These are phyloP conservation scores for Chernovozyma sophiae-reginae DNA, from an alignment of 1,139 yeast species.

Conservation along the genomic window DNA sequence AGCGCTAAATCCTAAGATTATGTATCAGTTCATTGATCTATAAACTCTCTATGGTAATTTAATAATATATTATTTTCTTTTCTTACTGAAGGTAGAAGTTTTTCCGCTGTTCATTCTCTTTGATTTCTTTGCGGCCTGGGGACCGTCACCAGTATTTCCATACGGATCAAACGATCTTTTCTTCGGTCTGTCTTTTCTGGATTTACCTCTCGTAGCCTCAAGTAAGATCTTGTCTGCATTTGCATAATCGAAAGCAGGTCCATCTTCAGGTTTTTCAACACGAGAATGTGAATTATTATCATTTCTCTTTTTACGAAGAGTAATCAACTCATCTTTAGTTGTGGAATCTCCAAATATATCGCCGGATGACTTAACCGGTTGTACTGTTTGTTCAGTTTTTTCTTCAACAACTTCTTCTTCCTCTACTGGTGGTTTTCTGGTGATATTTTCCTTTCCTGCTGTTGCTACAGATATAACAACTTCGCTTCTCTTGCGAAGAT, in stretches of 20 bases:
- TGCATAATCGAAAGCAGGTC: conserved; percentile 41
- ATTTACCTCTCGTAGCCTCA: conserved; percentile 18
- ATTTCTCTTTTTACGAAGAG: conserved; percentile 39
- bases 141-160: conserved; percentile 42
- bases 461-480: background rate
- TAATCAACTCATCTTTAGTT: conserved; percentile 47
- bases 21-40: too few relatives aligned
- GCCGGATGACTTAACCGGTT: background rate
- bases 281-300: conserved; percentile 11
- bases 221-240: conserved; percentile 46
- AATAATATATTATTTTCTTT: conserved; percentile 1
- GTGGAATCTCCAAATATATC: conserved; percentile 8
- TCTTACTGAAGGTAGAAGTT: conserved; percentile 44
- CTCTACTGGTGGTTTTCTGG: conserved; percentile 13
- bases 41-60: too few relatives aligned
- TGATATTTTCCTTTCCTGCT: conserved; percentile 4
- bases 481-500: conserved; percentile 16
- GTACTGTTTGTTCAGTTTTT: conserved; percentile 1
- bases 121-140: conserved; percentile 46
- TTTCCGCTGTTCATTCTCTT: conserved; percentile 41
- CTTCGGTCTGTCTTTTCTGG: conserved; percentile 21
- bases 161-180: conserved; percentile 64
- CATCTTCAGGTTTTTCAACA: conserved; percentile 10
- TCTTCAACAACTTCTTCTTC: conserved; percentile 9
- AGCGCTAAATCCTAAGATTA: too few relatives aligned